Conservation (phyloP, 495 filamentous ascomycete genomes). For the Lophiostoma macrostomum region DNA sequence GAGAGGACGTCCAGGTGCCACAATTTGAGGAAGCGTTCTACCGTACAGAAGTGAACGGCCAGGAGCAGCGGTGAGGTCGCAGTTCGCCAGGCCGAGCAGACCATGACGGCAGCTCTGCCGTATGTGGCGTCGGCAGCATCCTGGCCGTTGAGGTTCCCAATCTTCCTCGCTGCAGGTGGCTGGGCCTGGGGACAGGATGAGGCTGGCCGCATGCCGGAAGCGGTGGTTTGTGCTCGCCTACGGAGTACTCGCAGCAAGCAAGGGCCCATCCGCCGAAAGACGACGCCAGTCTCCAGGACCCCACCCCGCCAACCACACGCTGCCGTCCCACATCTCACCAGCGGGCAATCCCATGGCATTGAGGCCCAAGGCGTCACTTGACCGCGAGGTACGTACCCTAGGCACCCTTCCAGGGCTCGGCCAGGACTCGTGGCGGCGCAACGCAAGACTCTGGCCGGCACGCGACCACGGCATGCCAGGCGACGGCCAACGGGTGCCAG, state of each 20-base stretch:
- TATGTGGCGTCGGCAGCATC: too few species aligned
- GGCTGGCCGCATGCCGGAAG: constrained; percentile 12
- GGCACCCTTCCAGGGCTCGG: constrained; percentile 5
- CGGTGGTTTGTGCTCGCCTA: too few species aligned
- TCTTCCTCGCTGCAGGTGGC: constrained; percentile 25
- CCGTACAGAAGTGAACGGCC: too few species aligned
- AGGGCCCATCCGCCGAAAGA: too few species aligned
- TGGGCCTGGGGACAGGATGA: too few species aligned
- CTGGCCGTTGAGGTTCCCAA: too few species aligned
- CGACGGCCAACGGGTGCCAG: background rate
- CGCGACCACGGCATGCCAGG: constrained; percentile 6
- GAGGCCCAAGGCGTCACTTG: constrained; percentile 8
- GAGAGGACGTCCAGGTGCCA: constrained; percentile 3
- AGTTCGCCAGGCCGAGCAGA: background rate
- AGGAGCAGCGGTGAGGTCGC: constrained; percentile 3
- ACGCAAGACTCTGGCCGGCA: constrained; percentile 3
- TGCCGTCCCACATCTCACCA: too few species aligned
- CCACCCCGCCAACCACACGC: too few species aligned
- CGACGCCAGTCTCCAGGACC: too few species aligned
- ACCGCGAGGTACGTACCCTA: background rate
- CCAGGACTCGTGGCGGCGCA: too few species aligned
- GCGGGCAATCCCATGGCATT: background rate
- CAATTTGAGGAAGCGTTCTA: constrained; percentile 11
- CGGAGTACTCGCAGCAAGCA: too few species aligned
- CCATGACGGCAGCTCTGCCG: too few species aligned